Conservation (phyloP, 2,329 filamentous ascomycete genomes). For the Orbilia quercus region DNA sequence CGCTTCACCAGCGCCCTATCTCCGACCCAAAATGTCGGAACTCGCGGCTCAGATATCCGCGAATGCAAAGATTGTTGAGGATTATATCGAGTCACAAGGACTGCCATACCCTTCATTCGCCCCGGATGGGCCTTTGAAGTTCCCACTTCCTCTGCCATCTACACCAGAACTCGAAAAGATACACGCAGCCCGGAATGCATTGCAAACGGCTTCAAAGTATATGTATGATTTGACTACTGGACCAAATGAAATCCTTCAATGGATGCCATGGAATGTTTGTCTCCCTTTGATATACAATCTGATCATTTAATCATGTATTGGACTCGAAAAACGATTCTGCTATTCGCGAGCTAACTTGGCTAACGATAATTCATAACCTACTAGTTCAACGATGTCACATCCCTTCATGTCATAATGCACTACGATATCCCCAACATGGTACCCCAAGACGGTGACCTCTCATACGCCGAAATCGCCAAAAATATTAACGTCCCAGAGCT, state of each 20-base stretch:
- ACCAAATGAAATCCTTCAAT: slow-evolving; percentile 35
- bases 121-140: slow-evolving; percentile 33
- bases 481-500: slow-evolving; percentile 61
- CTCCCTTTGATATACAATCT: background rate
- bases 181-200: slow-evolving; percentile 22
- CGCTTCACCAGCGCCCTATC: slow-evolving; percentile 5
- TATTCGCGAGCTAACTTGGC: too few relatives aligned
- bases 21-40: slow-evolving; percentile 44
- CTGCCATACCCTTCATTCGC: slow-evolving; percentile 47
- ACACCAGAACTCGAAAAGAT: slow-evolving; percentile 42
- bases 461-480: slow-evolving; percentile 26
- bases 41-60: slow-evolving; percentile 43
- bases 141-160: slow-evolving; percentile 33
- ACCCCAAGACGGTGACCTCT: slow-evolving; percentile 35
- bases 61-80: slow-evolving; percentile 45
- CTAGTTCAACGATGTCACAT: slow-evolving; percentile 33
- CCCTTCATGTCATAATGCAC: slow-evolving; percentile 45
- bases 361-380: too few relatives aligned
- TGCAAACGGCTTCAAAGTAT: slow-evolving; percentile 28
- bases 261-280: slow-evolving; percentile 44
- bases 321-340: too few relatives aligned
- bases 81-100: slow-evolving; percentile 45
- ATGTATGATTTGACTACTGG: slow-evolving; percentile 45
- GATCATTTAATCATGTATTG: too few relatives aligned
- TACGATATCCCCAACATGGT: slow-evolving; percentile 39